These are phyloP conservation scores for Thielaviopsis populi DNA, from an alignment of 2,329 filamentous ascomycete species.

Conservation along the genomic window DNA sequence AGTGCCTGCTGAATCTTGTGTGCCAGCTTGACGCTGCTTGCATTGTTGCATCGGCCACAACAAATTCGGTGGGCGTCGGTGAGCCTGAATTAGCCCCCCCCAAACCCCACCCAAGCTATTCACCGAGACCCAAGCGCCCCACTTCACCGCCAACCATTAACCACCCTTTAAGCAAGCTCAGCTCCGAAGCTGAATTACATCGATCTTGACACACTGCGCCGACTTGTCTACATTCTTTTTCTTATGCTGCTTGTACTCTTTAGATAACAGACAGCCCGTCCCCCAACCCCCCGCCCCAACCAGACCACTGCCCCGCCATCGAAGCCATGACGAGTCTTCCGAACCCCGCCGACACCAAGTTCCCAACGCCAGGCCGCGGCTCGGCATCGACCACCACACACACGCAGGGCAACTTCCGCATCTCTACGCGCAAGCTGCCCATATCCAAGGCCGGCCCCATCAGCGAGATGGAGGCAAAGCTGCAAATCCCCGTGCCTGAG, in stretches of 20 bases:
- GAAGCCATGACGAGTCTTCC: slow-evolving; percentile 8
- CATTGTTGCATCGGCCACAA: not conserved
- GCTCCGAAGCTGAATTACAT: not conserved
- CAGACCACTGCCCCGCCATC: not conserved
- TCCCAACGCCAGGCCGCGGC: slow-evolving; percentile 36
- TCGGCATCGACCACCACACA: slow-evolving; percentile 40
- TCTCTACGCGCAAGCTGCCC: slow-evolving; percentile 76
- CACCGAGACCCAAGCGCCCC: slow-evolving; percentile 1
- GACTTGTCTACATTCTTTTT: not conserved
- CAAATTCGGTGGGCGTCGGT: slow-evolving; percentile 1
- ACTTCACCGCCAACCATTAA: not conserved
- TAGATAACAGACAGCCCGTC: not conserved
- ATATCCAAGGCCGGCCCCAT: slow-evolving; percentile 89
- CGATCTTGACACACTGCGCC: too few species aligned
- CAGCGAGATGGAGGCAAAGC: slow-evolving; percentile 60
- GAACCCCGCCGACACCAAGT: slow-evolving; percentile 35
- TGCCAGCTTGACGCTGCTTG: not conserved
- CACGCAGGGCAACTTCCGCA: slow-evolving; percentile 51
- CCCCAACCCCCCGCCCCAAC: not conserved
- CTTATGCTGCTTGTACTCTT: not conserved
- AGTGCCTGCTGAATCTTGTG: not conserved
- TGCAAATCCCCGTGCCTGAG: slow-evolving; percentile 82
- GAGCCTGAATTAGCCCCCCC: too few species aligned
- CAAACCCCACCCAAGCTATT: not conserved
- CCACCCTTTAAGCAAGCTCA: not conserved